These are phyloP conservation scores for Auxenochlorella protothecoides DNA, from an alignment of 139 green algal species.

Conservation along the genomic window DNA sequence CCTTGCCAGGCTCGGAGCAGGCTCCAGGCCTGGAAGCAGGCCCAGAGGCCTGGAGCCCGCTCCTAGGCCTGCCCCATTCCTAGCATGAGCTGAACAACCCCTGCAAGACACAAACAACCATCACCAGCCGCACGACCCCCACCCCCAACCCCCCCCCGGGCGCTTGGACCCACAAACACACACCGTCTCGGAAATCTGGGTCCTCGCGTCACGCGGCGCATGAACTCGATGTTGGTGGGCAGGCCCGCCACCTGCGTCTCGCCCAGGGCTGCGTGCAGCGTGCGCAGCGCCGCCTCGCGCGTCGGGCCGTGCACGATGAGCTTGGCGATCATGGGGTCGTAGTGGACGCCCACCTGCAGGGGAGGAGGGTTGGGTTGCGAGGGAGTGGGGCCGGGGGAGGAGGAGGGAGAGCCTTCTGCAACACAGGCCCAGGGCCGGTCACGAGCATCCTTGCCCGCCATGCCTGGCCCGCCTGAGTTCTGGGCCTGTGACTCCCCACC, in stretches of 20 bases:
- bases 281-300: slow-evolving; percentile 22
- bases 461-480: too few species aligned
- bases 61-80: too few species aligned
- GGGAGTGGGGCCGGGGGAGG: too few species aligned
- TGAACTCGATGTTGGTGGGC: slow-evolving; percentile 64
- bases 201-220: slow-evolving; percentile 47
- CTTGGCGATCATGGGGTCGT: slow-evolving; percentile 94
- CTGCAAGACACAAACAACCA: too few species aligned
- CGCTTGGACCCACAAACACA: slow-evolving; percentile 9
- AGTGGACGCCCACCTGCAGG: slow-evolving; percentile 46
- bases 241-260: slow-evolving; percentile 55
- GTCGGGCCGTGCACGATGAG: slow-evolving; percentile 39
- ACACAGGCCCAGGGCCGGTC: too few species aligned
- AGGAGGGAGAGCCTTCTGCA: too few species aligned
- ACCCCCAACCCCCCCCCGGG: neutral
- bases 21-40: neutral
- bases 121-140: neutral
- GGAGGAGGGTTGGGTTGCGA: too few species aligned
- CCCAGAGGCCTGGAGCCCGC: neutral
- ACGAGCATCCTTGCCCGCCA: too few species aligned
- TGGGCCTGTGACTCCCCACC: too few species aligned
- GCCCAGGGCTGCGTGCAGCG: slow-evolving; percentile 25
- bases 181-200: slow-evolving; percentile 36
- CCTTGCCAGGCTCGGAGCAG: too few species aligned
- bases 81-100: too few species aligned